phyloP scores from a whole-genome alignment of 2,329 filamentous ascomycete genomes.

The Arthrobotrys sinensis region DNA sequence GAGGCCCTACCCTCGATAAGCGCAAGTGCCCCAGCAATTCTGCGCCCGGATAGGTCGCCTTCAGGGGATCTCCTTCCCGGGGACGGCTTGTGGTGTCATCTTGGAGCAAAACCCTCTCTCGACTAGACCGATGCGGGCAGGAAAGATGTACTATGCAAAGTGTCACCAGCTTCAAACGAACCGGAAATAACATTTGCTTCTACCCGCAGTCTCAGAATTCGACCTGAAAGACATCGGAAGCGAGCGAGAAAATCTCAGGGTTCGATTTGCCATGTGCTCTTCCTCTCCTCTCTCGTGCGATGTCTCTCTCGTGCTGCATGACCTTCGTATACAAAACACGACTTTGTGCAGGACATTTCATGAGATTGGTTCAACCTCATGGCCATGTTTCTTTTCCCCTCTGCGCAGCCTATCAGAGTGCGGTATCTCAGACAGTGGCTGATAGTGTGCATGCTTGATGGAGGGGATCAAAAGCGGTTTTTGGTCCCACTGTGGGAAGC shows the following conservation, averaged over 20 bases:
- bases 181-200: conserved; percentile 6
- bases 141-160: conserved; percentile 15
- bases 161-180: conserved; percentile 27
- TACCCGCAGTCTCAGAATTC: conserved; percentile 1
- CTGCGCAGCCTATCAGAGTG: conserved; percentile 39
- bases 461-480: conserved; percentile 15
- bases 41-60: conserved; percentile 19
- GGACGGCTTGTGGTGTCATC: conserved; percentile 45
- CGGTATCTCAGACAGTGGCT: conserved; percentile 58
- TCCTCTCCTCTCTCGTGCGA: conserved; percentile 15
- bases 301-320: conserved; percentile 33
- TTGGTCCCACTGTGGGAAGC: conserved; percentile 15
- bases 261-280: conserved; percentile 40
- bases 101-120: conserved; percentile 22
- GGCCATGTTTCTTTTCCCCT: conserved; percentile 29
- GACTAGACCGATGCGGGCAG: conserved; percentile 41
- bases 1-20: conserved; percentile 5
- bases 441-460: conserved; percentile 34
- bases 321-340: conserved; percentile 27
- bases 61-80: conserved; percentile 6
- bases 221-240: conserved; percentile 22
- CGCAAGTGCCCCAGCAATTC: not conserved
- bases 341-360: conserved; percentile 18
- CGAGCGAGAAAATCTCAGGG: conserved; percentile 22
- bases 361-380: conserved; percentile 41